Percentiles rank a stretch among this genome's conserved stretches.
phyloP scores from a whole-genome alignment of 1,284 basidiomycete species.

The Rhodotorula sp. region DNA sequence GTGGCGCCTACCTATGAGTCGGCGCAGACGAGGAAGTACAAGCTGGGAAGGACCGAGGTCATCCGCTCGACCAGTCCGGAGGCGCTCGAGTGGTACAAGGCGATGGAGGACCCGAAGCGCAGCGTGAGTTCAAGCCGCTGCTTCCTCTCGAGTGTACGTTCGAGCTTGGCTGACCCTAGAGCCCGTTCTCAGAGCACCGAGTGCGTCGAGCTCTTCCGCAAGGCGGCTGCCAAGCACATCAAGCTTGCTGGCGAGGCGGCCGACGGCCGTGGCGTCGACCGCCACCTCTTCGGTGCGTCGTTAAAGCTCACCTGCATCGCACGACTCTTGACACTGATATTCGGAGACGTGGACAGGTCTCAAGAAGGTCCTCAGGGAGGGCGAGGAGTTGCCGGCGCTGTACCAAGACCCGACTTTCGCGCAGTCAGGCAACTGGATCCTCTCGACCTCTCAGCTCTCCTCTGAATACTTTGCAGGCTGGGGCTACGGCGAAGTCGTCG shows the following conservation, averaged over 20 bases:
- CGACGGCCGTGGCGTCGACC: slow-evolving; percentile 90
- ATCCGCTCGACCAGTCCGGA: slow-evolving; percentile 83
- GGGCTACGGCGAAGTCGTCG: slow-evolving; percentile 79
- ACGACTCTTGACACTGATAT: neutral
- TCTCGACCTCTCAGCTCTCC: slow-evolving; percentile 86
- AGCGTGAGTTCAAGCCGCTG: slow-evolving; percentile 53
- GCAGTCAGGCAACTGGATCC: slow-evolving; percentile 80
- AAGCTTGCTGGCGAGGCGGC: slow-evolving; percentile 87
- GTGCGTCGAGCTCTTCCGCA: slow-evolving; percentile 70
- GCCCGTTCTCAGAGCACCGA: slow-evolving; percentile 53
- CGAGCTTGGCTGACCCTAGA: neutral
- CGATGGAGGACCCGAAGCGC: slow-evolving; percentile 68
- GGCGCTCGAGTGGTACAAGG: slow-evolving; percentile 79
- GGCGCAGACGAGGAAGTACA: slow-evolving; percentile 90
- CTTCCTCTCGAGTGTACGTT: neutral
- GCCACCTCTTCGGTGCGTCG: slow-evolving; percentile 77
- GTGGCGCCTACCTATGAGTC: slow-evolving; percentile 85
- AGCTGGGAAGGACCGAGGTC: slow-evolving; percentile 89
- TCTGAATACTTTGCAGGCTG: slow-evolving; percentile 84
- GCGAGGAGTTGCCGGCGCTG: slow-evolving; percentile 60
- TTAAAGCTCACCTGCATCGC: no score
- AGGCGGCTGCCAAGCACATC: slow-evolving; percentile 77
- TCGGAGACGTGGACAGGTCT: slow-evolving; percentile 53
- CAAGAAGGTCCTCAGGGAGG: slow-evolving; percentile 74
- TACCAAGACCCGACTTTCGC: slow-evolving; percentile 75